Conservation (phyloP, 78 protist genomes). For the Trichosphaerium sp. region DNA sequence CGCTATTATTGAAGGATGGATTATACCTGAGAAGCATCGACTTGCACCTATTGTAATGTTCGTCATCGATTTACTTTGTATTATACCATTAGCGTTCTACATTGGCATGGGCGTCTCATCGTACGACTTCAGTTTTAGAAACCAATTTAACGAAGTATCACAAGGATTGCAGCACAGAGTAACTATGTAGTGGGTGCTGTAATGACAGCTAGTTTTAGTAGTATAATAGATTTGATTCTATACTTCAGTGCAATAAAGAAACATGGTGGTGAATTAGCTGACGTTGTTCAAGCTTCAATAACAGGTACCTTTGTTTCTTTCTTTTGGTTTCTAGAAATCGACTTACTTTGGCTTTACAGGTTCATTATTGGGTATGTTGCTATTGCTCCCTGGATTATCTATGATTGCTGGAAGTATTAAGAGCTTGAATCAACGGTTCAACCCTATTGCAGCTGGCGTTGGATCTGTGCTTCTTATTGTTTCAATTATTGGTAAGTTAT, state of each 20-base stretch:
- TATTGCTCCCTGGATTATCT: conserved; percentile 65
- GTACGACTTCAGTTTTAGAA: too few species aligned
- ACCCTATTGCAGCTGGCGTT: conserved; percentile 55
- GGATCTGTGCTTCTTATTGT: conserved; percentile 44
- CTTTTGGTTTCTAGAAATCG: neutral
- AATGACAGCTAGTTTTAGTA: conserved; percentile 69
- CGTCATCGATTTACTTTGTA: conserved; percentile 23
- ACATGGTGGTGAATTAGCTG: neutral
- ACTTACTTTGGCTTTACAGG: conserved; percentile 47
- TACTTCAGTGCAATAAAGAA: conserved; percentile 36
- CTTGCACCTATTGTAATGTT: neutral
- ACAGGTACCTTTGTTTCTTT: conserved; percentile 17
- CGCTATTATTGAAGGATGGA: neutral
- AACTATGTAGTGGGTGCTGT: conserved; percentile 70
- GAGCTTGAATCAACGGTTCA: conserved; percentile 63
- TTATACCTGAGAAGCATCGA: neutral
- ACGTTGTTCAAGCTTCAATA: conserved; percentile 15
- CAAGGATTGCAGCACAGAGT: conserved; percentile 57
- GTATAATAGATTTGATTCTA: conserved; percentile 61
- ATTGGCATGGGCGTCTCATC: conserved; percentile 67
- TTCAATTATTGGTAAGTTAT: conserved; percentile 45
- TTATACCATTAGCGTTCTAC: conserved; percentile 58
- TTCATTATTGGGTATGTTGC: conserved; percentile 47
- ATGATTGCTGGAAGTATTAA: conserved; percentile 66
- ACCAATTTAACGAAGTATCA: too few species aligned